Conservation (phyloP, 495 filamentous ascomycete species). For the Penicillium turbatum region DNA sequence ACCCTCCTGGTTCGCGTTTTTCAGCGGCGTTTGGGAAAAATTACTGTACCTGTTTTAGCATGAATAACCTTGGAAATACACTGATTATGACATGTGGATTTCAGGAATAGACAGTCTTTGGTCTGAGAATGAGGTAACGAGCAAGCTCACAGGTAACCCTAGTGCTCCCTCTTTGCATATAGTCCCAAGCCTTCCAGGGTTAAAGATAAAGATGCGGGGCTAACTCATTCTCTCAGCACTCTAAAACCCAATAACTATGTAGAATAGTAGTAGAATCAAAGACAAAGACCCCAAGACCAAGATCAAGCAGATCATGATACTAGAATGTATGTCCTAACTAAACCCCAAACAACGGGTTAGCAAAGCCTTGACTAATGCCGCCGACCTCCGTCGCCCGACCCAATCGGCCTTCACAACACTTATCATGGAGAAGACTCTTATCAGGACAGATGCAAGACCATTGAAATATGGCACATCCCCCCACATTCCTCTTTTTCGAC, state of each 20-base stretch:
- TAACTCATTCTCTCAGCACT: too few species aligned
- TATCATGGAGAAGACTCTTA: constrained; percentile 16
- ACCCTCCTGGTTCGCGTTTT: neutral
- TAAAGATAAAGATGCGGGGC: too few species aligned
- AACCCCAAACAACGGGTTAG: neutral
- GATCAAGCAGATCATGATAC: too few species aligned
- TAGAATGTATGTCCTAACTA: too few species aligned
- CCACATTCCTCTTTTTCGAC: constrained; percentile 15
- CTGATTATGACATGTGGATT: neutral
- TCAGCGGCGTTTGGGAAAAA: constrained; percentile 7
- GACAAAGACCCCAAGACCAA: too few species aligned
- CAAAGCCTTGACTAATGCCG: constrained; percentile 24
- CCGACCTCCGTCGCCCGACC: constrained; percentile 12
- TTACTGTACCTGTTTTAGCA: neutral
- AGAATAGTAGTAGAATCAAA: too few species aligned
- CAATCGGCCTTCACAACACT: constrained; percentile 24
- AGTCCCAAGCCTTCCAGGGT: neutral
- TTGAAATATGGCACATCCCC: constrained; percentile 7
- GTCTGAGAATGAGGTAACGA: too few species aligned
- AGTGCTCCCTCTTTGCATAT: neutral
- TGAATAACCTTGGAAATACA: neutral
- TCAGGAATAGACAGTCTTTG: neutral
- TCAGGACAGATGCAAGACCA: constrained; percentile 2
- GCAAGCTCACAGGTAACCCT: too few species aligned
- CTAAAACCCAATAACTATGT: too few species aligned